Base-by-base conservation (phyloP, 129 eudicot genomes). In the Flaveria bidentis region DNA sequence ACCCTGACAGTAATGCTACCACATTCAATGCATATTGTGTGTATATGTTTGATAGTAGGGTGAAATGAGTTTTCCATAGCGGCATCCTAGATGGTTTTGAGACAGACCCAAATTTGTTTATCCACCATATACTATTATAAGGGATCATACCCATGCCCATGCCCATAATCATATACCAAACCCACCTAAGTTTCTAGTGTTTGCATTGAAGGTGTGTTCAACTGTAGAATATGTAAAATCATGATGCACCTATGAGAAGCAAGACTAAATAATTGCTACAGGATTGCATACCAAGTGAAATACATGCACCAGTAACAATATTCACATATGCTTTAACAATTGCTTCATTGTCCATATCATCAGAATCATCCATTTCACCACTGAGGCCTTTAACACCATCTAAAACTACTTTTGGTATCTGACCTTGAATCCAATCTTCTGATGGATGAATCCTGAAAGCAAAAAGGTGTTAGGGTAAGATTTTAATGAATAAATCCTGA, bases 321-420 rank as follows among this genome's bases (percentile, higher is more conserved):
- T 94, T 87, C 60, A 91, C 97, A 85, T 88, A 94, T 53, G 99
- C 99, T 68, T 84, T 93, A 57, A 87, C 89, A 78, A 84, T 78
- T 53, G 90, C 92, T 81, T 91, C 99, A 75, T 78, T 80, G 57
- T 94, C 96, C 87, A 87, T 86, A 53, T 88, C 97, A 71, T 90
- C 89, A 36, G 78, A 78, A 65, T 93, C 99, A 82, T 36, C 81
- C 83, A 77, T 87, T 73, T 88, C 93, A 69, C 82, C 81, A 28
- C 78, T 84, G 56, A 94, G 90, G 84, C 90, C 76, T 61, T 77
- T 71, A 39, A 94, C 60, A 67, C 97, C 91, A 83, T 71, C 84
- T 80, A 81, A 80, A 68, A 94, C 76, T 69, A 94, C 89, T 82
- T 82, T 83, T 30, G 99, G 99, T 75, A 94, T 83, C 81, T 91